Percentiles rank a stretch among this genome's conserved stretches.
These are phyloP conservation scores for Coniochaeta sp. DNA, from an alignment of 2,329 filamentous ascomycete genomes.

Conservation along the genomic window DNA sequence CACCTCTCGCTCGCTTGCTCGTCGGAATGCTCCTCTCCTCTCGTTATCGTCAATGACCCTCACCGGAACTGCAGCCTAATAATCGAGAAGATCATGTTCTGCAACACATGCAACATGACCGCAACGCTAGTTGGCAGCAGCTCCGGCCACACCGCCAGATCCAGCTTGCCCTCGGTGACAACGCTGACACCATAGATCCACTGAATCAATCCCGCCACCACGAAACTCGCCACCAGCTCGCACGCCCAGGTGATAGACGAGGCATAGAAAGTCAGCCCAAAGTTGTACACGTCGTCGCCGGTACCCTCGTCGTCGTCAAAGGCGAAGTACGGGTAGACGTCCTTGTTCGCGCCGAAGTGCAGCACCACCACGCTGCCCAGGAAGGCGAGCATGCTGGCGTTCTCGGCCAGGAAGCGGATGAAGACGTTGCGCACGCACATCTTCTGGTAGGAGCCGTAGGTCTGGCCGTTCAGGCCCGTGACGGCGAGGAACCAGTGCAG, in stretches of 20 bases:
- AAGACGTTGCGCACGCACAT: conserved; percentile 59
- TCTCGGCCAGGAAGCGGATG: conserved; percentile 59
- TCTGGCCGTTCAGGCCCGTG: conserved; percentile 49
- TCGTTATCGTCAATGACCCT: conserved; percentile 4
- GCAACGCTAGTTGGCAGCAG: conserved; percentile 57
- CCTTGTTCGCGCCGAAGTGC: conserved; percentile 59
- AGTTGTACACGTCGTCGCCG: conserved; percentile 46
- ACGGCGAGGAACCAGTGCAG: conserved; percentile 48
- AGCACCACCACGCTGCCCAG: conserved; percentile 57
- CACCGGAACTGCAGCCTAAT: conserved; percentile 52
- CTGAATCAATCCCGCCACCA: conserved; percentile 50
- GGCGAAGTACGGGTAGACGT: conserved; percentile 63
- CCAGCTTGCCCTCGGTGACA: conserved; percentile 55
- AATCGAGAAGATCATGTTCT: conserved; percentile 67
- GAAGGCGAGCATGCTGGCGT: conserved; percentile 61
- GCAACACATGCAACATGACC: conserved; percentile 60
- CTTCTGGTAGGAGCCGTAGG: conserved; percentile 58
- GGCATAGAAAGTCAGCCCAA: conserved; percentile 55
- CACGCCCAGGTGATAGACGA: conserved; percentile 60
- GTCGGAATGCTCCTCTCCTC: neutral
- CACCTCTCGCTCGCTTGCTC: too few relatives aligned
- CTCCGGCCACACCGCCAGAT: conserved; percentile 60
- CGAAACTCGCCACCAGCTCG: conserved; percentile 54
- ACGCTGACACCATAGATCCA: conserved; percentile 54
- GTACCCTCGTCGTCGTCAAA: conserved; percentile 43